Evolutionary conservation across 1,139 yeast genomes (phyloP), one percentile per base, ranked within the genome.

Genomic region (Lodderomyces elongisporus): DNA sequence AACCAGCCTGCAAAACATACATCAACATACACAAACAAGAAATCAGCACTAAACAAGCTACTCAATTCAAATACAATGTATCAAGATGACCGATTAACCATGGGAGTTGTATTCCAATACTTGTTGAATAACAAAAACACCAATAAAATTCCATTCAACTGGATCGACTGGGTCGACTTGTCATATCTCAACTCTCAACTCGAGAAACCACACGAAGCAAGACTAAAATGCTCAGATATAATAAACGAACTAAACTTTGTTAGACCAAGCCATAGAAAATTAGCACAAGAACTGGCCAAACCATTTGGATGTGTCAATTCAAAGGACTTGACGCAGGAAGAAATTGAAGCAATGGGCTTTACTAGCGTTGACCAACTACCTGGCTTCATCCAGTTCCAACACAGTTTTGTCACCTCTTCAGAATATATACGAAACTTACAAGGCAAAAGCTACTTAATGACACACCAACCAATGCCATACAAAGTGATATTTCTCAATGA

Each of bases 101-200:
- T 33, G 30, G 39, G 38, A 7, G 17, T 31, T 14, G 10, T 36
- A 15, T 29, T 39, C 3, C 30, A 39, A 20, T 14, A 24, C 12
- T 16, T 20, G 15, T 3, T 16, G 10, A n/a, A 21, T 17, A 18
- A 29, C 23, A 10, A 25, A 23, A 12, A 10, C n/a, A 14, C 21
- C 1, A 13, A 30, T 2, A 31, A 21, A 13, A 54, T 58, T 20
- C 80, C 82, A 34, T 51, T 2, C 30, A 51, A 51, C 36, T 52
- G 57, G 57, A 46, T 43, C 21, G 57, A 52, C 39, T 52, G 57
- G 57, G 48, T 46, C 2, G 54, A 52, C 37, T 39, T 51, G 25
- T 39, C 52, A 1, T 31, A 35, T 22, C 51, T 78, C 30, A 68
- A 77, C 43, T 52, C 54, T 30, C 68, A 62, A 42, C 49, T 75